These are phyloP conservation scores for Porodaedalea pini DNA, from an alignment of 1,284 basidiomycete species.

Conservation along the genomic window DNA sequence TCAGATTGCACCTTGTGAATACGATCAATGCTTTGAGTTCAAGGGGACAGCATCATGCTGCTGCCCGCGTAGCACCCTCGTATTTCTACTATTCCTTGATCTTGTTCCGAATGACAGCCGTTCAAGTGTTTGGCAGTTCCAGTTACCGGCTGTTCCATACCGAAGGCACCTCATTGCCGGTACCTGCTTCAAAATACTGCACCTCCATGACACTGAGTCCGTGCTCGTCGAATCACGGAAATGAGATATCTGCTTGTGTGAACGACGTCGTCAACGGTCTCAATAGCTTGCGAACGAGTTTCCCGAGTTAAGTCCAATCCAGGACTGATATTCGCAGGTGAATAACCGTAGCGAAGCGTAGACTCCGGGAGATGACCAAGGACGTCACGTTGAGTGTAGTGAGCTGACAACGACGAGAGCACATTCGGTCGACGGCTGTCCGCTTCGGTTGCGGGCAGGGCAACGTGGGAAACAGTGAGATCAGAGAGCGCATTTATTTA, in stretches of 20 bases:
- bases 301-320: neutral
- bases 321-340: neutral
- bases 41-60: too few relatives aligned
- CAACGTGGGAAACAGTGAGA: constrained; percentile 10
- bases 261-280: neutral
- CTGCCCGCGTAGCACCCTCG: too few relatives aligned
- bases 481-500: constrained; percentile 15
- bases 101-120: too few relatives aligned
- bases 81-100: too few relatives aligned
- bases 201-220: too few relatives aligned
- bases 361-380: neutral
- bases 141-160: too few relatives aligned
- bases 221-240: neutral
- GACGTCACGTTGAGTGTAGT: neutral
- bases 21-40: too few relatives aligned
- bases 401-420: neutral
- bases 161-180: too few relatives aligned
- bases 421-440: neutral
- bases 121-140: too few relatives aligned
- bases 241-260: neutral
- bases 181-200: too few relatives aligned
- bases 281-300: neutral
- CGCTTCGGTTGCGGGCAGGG: neutral
- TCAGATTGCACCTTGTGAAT: too few relatives aligned
- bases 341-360: neutral